A percentile compares a stretch with the other conserved stretches of the same genome.
Conservation (phyloP, 495 filamentous ascomycete species). For the Aspergillus baeticus region DNA sequence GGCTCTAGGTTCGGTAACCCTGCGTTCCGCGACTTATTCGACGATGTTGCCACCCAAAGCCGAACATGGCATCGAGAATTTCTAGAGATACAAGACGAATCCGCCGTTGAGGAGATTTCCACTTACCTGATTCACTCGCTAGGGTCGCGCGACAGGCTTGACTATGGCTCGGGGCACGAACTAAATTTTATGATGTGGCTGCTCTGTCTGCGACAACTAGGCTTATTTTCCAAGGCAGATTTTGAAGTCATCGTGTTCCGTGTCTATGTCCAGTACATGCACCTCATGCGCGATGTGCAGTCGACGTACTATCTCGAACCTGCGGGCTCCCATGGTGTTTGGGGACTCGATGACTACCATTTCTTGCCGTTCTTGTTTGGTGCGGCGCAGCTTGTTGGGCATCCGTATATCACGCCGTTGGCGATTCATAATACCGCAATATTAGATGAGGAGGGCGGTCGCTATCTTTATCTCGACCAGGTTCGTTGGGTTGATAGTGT, state of each 20-base stretch:
- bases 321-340: conserved; percentile 92
- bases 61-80: conserved; percentile 39
- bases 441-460: conserved; percentile 79
- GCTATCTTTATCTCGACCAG: conserved; percentile 88
- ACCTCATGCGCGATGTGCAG: conserved; percentile 80
- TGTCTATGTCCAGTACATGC: conserved; percentile 77
- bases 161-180: conserved; percentile 97
- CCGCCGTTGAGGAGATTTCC: conserved; percentile 66
- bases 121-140: conserved; percentile 81
- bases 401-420: conserved; percentile 82
- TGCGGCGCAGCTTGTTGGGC: conserved; percentile 83
- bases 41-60: conserved; percentile 59
- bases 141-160: conserved; percentile 83
- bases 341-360: conserved; percentile 95
- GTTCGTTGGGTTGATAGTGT: conserved; percentile 92
- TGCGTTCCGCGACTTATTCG: conserved; percentile 79
- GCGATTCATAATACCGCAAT: conserved; percentile 82
- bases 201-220: conserved; percentile 82
- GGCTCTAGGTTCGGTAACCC: conserved; percentile 95
- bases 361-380: conserved; percentile 98
- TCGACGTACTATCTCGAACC: conserved; percentile 93
- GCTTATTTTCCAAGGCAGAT: conserved; percentile 57
- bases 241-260: conserved; percentile 72
- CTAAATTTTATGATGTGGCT: conserved; percentile 96
- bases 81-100: conserved; percentile 50